Percentiles rank a stretch among this genome's conserved stretches.
phyloP scores from a whole-genome alignment of 1,284 basidiomycete genomes.

The Malassezia arunalokei region DNA sequence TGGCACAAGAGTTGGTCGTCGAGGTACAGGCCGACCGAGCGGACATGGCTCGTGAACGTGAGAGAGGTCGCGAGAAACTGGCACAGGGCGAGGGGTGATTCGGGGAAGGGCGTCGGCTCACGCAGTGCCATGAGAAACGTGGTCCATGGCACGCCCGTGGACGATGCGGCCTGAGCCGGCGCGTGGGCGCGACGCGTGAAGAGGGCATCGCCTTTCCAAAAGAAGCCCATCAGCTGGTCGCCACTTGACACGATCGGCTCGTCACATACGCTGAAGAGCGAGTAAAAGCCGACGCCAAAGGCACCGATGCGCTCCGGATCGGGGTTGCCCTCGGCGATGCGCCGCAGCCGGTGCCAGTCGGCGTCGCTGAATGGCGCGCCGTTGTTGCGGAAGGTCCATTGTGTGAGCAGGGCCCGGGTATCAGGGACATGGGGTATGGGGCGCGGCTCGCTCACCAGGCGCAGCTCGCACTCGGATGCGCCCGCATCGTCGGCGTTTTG shows the following conservation, averaged over 20 bases:
- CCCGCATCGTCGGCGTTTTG: constrained; percentile 92
- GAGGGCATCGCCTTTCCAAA: constrained; percentile 60
- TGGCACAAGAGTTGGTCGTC: constrained; percentile 66
- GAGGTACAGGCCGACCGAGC: constrained; percentile 53
- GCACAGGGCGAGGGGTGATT: constrained; percentile 66
- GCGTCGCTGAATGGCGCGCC: constrained; percentile 50
- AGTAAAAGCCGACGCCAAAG: constrained; percentile 51
- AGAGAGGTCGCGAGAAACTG: constrained; percentile 84
- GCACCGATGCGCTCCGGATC: constrained; percentile 51
- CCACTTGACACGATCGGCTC: constrained; percentile 85
- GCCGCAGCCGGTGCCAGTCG: constrained; percentile 43
- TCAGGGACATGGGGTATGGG: constrained; percentile 22
- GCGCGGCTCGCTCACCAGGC: constrained; percentile 29
- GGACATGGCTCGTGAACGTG: constrained; percentile 79
- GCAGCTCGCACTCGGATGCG: constrained; percentile 49
- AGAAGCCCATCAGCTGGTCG: constrained; percentile 74
- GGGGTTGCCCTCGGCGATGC: constrained; percentile 50
- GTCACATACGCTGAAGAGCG: constrained; percentile 54
- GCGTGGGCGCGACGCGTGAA: constrained; percentile 32
- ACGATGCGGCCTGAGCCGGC: constrained; percentile 19
- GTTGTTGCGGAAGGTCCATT: constrained; percentile 64
- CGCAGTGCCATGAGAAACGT: constrained; percentile 80
- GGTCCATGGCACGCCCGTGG: constrained; percentile 57
- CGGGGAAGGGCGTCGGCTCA: constrained; percentile 69
- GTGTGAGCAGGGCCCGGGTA: constrained; percentile 46